Evolutionary conservation across 1,139 yeast genomes (phyloP), one percentile per base, ranked within the genome.

Genomic region (Diutina catenulata): DNA sequence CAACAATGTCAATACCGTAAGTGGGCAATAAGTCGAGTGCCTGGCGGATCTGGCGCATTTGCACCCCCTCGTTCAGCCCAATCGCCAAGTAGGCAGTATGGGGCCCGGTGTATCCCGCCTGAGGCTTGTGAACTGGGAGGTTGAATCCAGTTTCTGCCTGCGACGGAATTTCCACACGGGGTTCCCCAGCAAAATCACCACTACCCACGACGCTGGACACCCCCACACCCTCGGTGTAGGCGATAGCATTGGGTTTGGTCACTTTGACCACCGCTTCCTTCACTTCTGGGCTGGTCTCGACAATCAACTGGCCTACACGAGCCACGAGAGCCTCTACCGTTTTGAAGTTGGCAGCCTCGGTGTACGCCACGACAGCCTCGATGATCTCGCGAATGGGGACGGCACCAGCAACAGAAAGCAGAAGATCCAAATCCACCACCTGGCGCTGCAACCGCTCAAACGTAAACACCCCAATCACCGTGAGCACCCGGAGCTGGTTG

Each of bases 291-390:
- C 56, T 51, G 26, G 55, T 53, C 42, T 68, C 69, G 38, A 73
- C 64, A 3, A 79, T 64, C 37, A 80, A 56, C 47, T 79, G 83
- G 5, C 87, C 80, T 19, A 86, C 79, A 10, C 76, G 71, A 43
- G 77, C 72, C 3, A 83, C 94, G 43, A 91, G 67, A 0, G 97
- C 95, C 53, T 91, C 98, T 2, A 91, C 94, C 0, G 98, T 91
- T 51, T 84, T 81, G 61, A 84, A 91, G 45, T 78, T 76, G 1
- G 95, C 74, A 14, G 56, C 56, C 49, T 83, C 94, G 8, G 86
- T 84, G 50, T 77, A 82, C 1, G 52, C 50, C 0, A 73, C 63
- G 16, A 74, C 65, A 14, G 59, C 62, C 27, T 68, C 69, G 23
- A 76, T 63, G 16, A 76, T 56, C 15, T 52, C 45, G 5, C 35